Evolutionary conservation across 2,329 filamentous ascomycete genomes (phyloP).

Genomic region (Aureobasidium namibiae): DNA sequence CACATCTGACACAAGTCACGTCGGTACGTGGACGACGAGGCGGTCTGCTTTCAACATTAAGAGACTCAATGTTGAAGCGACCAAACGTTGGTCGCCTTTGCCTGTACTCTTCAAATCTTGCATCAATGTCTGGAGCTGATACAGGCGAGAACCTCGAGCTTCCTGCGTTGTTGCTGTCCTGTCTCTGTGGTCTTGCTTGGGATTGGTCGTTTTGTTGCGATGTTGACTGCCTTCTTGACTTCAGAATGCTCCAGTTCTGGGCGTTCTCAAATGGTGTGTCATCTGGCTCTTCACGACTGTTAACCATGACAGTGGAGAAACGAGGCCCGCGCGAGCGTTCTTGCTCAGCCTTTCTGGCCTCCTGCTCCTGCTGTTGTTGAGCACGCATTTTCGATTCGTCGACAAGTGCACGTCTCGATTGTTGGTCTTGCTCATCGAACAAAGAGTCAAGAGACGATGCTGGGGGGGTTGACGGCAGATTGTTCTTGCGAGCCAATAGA

Average conservation of each 20-base stretch:
- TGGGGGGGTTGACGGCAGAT: background rate
- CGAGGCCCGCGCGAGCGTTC: background rate
- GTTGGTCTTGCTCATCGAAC: constrained; percentile 6
- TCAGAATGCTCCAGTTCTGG: constrained; percentile 14
- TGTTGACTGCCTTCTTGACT: background rate
- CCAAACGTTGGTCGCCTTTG: background rate
- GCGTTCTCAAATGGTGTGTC: constrained; percentile 12
- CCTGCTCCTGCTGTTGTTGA: background rate
- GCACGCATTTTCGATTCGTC: background rate
- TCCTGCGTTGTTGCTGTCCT: background rate
- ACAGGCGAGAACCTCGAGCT: background rate
- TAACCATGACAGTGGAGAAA: background rate
- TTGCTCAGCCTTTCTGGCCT: background rate
- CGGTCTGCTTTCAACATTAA: background rate
- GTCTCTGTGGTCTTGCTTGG: background rate
- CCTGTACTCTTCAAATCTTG: constrained; percentile 18
- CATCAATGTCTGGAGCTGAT: constrained; percentile 16
- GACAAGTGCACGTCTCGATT: background rate
- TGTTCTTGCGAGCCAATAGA: constrained; percentile 9
- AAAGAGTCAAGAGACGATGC: background rate
- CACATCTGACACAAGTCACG: background rate
- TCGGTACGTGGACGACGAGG: background rate
- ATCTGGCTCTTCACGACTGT: background rate
- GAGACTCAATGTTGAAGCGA: background rate
- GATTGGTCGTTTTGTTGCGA: background rate